Evolutionary conservation across 108 stramenopile genomes (phyloP).

Genomic region (Bacterosira constricta): DNA sequence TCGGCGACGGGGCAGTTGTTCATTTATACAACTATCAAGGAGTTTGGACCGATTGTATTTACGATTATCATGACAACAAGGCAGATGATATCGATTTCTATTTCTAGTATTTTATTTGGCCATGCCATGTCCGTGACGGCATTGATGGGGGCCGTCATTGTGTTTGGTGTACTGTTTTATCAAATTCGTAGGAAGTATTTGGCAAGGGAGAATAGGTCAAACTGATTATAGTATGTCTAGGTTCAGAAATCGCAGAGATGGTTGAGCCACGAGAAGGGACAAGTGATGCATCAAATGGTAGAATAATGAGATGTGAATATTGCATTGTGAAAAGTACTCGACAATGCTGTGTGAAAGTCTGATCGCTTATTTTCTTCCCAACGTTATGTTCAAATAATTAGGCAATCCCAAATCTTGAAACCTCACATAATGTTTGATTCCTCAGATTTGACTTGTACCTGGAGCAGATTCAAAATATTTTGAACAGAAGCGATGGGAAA

Average conservation of each 20-base stretch:
- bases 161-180: conserved; percentile 94
- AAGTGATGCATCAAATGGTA: no score
- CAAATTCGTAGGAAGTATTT: conserved; percentile 86
- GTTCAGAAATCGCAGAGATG: no score
- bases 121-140: conserved; percentile 82
- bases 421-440: no score
- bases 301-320: no score
- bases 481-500: no score
- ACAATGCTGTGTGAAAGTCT: no score
- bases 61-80: conserved; percentile 98
- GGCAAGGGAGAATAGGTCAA: conserved; percentile 45
- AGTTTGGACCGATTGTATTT: conserved; percentile 90
- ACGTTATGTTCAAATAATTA: background rate
- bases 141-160: conserved; percentile 84
- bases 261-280: no score
- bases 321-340: no score
- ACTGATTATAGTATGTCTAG: no score
- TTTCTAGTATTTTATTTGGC: conserved; percentile 90
- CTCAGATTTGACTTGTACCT: no score
- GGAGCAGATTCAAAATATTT: no score
- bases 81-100: conserved; percentile 94
- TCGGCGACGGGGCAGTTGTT: conserved; percentile 95
- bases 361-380: background rate
- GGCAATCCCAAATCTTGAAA: no score
- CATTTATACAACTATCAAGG: conserved; percentile 89